These are phyloP conservation scores for Camellia lanceoleosa DNA, from an alignment of 148 eudicot genomes.

Conservation along the genomic window DNA sequence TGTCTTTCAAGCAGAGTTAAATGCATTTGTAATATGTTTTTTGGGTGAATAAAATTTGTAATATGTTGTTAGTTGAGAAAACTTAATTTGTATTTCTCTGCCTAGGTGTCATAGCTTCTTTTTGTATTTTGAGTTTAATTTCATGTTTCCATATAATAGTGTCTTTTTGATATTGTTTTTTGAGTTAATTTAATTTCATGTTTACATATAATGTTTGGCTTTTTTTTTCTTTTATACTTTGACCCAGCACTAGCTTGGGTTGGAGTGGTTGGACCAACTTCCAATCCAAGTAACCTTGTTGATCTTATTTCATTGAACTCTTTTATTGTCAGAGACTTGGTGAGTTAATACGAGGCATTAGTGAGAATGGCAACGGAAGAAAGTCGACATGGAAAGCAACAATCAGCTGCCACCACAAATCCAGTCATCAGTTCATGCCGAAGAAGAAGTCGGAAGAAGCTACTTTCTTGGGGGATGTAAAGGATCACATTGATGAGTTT, in stretches of 20 bases:
- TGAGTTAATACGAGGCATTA: not conserved
- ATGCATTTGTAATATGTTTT: not conserved
- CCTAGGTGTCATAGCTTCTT: too few species aligned
- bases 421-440: constrained; percentile 60
- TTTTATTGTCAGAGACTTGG: not conserved
- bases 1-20: not conserved
- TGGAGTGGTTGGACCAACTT: not conserved
- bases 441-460: constrained; percentile 72
- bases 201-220: not conserved
- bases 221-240: not conserved
- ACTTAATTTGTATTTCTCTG: too few species aligned
- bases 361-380: constrained; percentile 32
- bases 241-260: not conserved
- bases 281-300: not conserved
- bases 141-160: too few species aligned
- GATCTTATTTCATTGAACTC: not conserved
- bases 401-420: constrained; percentile 35
- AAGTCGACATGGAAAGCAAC: constrained; percentile 27
- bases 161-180: too few species aligned
- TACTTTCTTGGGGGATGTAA: constrained; percentile 72
- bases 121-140: too few species aligned
- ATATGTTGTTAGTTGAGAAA: not conserved
- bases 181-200: not conserved
- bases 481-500: constrained; percentile 88
- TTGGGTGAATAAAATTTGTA: too few species aligned